Conservation (phyloP, 805 yeast species). For the Candida cerambycidarum region DNA sequence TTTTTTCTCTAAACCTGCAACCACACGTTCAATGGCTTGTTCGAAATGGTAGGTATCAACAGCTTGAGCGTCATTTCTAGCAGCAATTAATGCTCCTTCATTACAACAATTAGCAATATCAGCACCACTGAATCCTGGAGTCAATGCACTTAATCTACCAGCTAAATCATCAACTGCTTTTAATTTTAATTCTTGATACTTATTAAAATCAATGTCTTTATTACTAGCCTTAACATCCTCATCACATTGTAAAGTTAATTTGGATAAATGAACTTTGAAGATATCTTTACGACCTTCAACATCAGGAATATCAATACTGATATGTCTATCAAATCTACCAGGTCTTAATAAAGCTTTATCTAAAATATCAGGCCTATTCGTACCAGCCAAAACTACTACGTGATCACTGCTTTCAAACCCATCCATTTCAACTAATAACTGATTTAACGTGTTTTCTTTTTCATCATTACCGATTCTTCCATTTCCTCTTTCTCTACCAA, state of each 20-base stretch:
- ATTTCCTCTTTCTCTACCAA: constrained; percentile 81
- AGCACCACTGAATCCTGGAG: constrained; percentile 96
- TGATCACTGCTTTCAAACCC: constrained; percentile 88
- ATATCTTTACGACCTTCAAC: constrained; percentile 86
- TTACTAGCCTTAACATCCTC: constrained; percentile 28
- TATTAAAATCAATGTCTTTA: constrained; percentile 37
- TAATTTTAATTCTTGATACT: constrained; percentile 47
- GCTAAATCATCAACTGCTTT: constrained; percentile 51
- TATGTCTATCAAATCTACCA: constrained; percentile 91
- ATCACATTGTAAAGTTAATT: constrained; percentile 56
- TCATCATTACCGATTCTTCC: constrained; percentile 82
- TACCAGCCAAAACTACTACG: constrained; percentile 92
- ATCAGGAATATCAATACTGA: constrained; percentile 83
- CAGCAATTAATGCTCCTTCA: constrained; percentile 93
- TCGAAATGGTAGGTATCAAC: constrained; percentile 79
- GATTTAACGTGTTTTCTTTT: constrained; percentile 90
- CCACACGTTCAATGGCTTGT: constrained; percentile 89
- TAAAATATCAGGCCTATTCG: constrained; percentile 87
- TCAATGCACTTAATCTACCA: constrained; percentile 84
- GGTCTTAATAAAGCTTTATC: constrained; percentile 92
- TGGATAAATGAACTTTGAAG: constrained; percentile 74
- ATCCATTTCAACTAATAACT: constrained; percentile 92
- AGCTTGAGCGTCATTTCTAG: constrained; percentile 63
- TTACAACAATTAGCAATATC: constrained; percentile 94
- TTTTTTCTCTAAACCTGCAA: constrained; percentile 91